These are phyloP conservation scores for Cercophora samala DNA, from an alignment of 495 filamentous ascomycete genomes.

Conservation along the genomic window DNA sequence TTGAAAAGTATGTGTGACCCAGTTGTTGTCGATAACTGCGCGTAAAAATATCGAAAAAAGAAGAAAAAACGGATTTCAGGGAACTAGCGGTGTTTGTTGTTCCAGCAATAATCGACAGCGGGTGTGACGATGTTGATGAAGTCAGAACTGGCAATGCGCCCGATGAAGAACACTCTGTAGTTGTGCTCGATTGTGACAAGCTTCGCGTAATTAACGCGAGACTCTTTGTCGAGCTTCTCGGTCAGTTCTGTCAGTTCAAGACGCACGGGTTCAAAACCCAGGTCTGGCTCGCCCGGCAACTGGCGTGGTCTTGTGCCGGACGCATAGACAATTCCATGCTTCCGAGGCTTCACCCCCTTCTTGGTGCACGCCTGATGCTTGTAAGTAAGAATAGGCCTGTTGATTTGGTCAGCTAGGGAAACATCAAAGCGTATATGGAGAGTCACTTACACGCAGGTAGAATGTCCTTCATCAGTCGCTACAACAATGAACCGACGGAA, in stretches of 20 bases:
- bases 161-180: conserved; percentile 45
- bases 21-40: no score
- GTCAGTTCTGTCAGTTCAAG: conserved; percentile 31
- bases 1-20: no score
- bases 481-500: conserved; percentile 49
- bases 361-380: conserved; percentile 44
- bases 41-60: no score
- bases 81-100: conserved; percentile 34
- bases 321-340: conserved; percentile 46
- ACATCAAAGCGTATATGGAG: background rate
- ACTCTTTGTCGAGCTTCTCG: conserved; percentile 44
- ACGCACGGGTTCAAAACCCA: conserved; percentile 42
- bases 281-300: conserved; percentile 38
- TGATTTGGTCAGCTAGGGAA: conserved; percentile 10
- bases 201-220: conserved; percentile 46
- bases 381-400: conserved; percentile 49
- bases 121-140: conserved; percentile 36
- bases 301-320: conserved; percentile 27
- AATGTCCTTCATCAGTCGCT: conserved; percentile 46
- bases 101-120: conserved; percentile 48
- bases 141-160: conserved; percentile 33
- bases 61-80: conserved; percentile 9
- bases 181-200: conserved; percentile 50
- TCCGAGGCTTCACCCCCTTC: conserved; percentile 42
- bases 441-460: conserved; percentile 48